These are phyloP conservation scores for Solanum boliviense DNA, from an alignment of 257 asterid genomes.

Conservation along the genomic window DNA sequence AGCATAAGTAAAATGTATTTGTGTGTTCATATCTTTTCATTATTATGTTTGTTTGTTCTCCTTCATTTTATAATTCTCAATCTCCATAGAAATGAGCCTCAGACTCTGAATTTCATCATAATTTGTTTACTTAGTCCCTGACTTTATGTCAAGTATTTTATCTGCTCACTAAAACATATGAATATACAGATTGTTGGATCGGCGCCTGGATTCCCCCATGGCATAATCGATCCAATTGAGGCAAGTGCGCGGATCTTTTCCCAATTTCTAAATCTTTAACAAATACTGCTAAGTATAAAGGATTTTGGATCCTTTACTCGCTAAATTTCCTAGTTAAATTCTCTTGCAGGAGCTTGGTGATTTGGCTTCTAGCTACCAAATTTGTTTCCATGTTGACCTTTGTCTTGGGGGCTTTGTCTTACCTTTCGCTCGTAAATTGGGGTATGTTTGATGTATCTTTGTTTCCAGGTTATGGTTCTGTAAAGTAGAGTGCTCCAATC, in stretches of 20 bases:
- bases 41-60: neutral
- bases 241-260: slow-evolving; percentile 20
- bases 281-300: neutral
- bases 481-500: neutral
- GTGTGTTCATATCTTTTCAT: neutral
- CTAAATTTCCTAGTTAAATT: neutral
- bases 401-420: slow-evolving; percentile 98
- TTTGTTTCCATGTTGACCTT: slow-evolving; percentile 94
- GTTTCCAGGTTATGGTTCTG: neutral
- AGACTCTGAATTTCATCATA: neutral
- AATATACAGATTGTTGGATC: slow-evolving; percentile 86
- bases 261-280: neutral
- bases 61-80: neutral
- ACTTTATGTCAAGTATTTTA: neutral
- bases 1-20: neutral
- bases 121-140: neutral
- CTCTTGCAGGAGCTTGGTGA: slow-evolving; percentile 82
- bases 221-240: slow-evolving; percentile 97
- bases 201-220: slow-evolving; percentile 99
- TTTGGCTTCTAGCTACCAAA: slow-evolving; percentile 49
- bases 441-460: slow-evolving; percentile 36
- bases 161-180: slow-evolving; percentile 2
- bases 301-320: neutral
- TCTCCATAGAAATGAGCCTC: neutral
- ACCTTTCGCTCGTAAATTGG: slow-evolving; percentile 97